Conservation (phyloP, 495 filamentous ascomycete species). For the Tuber borchii region DNA sequence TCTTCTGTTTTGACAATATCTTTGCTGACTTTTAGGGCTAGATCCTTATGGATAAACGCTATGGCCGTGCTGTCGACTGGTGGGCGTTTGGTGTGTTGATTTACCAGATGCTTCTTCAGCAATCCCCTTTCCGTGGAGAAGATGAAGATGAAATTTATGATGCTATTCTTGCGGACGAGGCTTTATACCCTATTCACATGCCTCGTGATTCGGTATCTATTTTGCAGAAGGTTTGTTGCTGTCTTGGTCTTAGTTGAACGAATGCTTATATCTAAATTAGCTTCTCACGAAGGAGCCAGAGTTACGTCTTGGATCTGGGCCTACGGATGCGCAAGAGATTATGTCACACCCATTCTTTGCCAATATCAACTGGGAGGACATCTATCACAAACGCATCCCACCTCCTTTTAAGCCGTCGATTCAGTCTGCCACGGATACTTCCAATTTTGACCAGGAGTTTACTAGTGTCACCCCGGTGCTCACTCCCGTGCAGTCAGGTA, state of each 20-base stretch:
- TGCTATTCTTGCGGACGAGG: conserved; percentile 94
- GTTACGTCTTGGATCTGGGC: conserved; percentile 81
- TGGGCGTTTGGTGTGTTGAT: conserved; percentile 99
- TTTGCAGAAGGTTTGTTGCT: conserved; percentile 62
- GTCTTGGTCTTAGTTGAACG: neutral
- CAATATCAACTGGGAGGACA: conserved; percentile 97
- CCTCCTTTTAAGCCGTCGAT: conserved; percentile 88
- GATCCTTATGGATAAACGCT: conserved; percentile 98
- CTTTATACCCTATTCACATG: conserved; percentile 98
- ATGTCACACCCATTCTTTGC: conserved; percentile 99
- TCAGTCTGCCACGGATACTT: conserved; percentile 86
- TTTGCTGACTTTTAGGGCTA: conserved; percentile 43
- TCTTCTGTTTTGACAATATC: conserved; percentile 16
- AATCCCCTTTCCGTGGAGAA: conserved; percentile 97
- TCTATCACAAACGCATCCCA: conserved; percentile 85
- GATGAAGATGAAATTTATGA: conserved; percentile 99
- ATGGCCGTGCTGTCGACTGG: conserved; percentile 98
- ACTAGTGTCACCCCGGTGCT: conserved; percentile 97
- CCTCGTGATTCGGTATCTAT: conserved; percentile 96
- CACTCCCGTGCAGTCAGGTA: conserved; percentile 96
- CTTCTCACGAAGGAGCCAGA: conserved; percentile 93
- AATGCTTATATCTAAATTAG: conserved; percentile 20
- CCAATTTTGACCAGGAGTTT: conserved; percentile 98
- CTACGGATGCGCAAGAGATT: conserved; percentile 96
- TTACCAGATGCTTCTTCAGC: conserved; percentile 98